Base-by-base conservation (phyloP, 257 asterid species). In the Ilex asprella region DNA sequence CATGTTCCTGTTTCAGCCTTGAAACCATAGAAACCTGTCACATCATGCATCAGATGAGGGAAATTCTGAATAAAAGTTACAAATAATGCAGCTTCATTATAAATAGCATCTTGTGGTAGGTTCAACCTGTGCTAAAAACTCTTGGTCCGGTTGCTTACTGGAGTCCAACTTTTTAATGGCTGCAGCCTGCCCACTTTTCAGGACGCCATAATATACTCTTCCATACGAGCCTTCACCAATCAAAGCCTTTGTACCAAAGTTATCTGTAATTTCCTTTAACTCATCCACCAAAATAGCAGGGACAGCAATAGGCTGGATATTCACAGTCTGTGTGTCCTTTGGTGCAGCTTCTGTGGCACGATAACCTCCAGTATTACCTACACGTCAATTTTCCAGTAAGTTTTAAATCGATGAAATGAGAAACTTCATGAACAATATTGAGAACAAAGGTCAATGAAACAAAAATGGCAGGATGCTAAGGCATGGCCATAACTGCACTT, bases 141-240 rank as follows among this genome's bases (percentile, higher is more conserved):
- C 96, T 65, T 66, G 79, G 41, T 83, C 91, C 7, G 91, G 96
- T 63, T 85, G 96, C 79, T 88, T 88, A 83, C 87, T 88, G n/a
- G 96, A 74, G 73, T 88, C 96, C 31, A 88, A 70, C 81, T 85
- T 88, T 65, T 88, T 88, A 44, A 88, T 71, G n/a, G 94, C 96
- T 12, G 96, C 91, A 61, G 85, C 82, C 30, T 72, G 78, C 31
- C 84, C 94, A 73, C 41, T 79, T 70, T 68, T 76, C 70, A 88
- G 16, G 50, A 83, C 72, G 60, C 96, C 96, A 30, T 79, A 76
- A 70, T 82, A 80, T 52, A 87, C 95, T 76, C 88, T 79, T 39
- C 95, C 95, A 56, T 87, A 87, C 2, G 94, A 87, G n/a, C 95
- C 95, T 70, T 85, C 91, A 10, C 95, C 95, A 58, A 87, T 81